Conservation (phyloP, 73 alveolate genomes). For the Paraurostyla sp. region DNA sequence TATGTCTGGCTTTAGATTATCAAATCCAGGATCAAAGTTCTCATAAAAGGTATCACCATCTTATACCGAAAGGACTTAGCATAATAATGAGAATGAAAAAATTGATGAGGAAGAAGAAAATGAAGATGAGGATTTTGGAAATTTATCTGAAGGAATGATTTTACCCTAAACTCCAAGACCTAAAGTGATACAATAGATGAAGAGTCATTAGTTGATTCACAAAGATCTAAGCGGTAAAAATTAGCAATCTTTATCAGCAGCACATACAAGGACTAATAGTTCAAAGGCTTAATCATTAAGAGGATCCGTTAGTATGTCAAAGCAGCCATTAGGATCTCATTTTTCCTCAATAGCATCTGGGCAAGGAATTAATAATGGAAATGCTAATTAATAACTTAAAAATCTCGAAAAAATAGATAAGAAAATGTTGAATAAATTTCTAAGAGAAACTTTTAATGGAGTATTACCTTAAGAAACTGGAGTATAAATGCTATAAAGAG, state of each 20-base stretch:
- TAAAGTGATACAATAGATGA: background rate
- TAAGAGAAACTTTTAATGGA: constrained; percentile 42
- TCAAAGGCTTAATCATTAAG: constrained; percentile 10
- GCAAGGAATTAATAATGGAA: background rate
- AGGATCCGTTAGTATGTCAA: constrained; percentile 10
- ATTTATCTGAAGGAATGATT: constrained; percentile 42
- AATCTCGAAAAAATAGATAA: background rate
- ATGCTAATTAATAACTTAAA: background rate
- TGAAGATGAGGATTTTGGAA: constrained; percentile 42
- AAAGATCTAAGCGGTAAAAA: background rate
- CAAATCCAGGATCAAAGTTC: background rate
- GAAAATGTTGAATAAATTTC: background rate
- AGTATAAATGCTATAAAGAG: background rate
- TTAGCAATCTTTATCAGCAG: background rate
- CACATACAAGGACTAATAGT: constrained; percentile 34
- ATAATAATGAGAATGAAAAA: background rate
- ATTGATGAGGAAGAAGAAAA: constrained; percentile 53
- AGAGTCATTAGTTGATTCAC: background rate
- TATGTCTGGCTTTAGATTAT: constrained; percentile 7
- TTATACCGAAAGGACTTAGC: background rate
- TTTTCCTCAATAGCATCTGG: constrained; percentile 2
- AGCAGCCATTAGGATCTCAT: constrained; percentile 22
- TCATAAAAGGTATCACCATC: background rate
- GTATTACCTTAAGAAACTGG: constrained; percentile 41
- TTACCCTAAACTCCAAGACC: constrained; percentile 49